Conservation (phyloP, 257 asterid species). For the Craterostigma plantagineum region DNA sequence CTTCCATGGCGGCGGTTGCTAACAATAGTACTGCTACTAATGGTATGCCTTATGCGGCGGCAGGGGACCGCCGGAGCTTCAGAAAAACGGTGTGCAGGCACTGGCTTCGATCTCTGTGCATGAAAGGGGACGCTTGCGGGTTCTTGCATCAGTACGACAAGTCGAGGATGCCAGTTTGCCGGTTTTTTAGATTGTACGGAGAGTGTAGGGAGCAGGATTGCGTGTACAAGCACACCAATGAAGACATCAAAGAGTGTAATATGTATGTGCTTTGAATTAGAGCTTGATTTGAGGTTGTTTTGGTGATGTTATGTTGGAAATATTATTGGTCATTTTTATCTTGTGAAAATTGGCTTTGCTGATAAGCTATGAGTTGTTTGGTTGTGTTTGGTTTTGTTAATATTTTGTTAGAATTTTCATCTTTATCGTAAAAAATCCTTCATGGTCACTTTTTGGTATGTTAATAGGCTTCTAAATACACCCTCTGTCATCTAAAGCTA, state of each 20-base stretch:
- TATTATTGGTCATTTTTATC: neutral
- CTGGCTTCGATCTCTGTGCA: conserved; percentile 73
- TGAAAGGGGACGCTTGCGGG: conserved; percentile 89
- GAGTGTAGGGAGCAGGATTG: conserved; percentile 97
- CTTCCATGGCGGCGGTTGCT: conserved; percentile 12
- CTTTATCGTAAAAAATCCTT: no score
- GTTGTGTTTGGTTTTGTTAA: no score
- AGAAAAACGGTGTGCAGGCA: conserved; percentile 89
- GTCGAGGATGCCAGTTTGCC: conserved; percentile 81
- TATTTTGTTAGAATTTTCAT: no score
- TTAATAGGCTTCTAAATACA: no score
- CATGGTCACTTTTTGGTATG: no score
- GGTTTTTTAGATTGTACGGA: conserved; percentile 62
- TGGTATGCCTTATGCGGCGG: conserved; percentile 17
- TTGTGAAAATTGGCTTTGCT: no score
- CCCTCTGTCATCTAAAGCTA: no score
- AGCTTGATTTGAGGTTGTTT: neutral
- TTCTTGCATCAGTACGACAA: conserved; percentile 84
- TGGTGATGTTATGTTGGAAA: neutral
- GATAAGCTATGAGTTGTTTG: no score
- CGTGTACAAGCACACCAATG: conserved; percentile 80
- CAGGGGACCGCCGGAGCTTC: conserved; percentile 52
- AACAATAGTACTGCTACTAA: conserved; percentile 15
- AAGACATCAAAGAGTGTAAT: conserved; percentile 88
- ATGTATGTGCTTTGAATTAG: conserved; percentile 28